A percentile compares a stretch with the other conserved stretches of the same genome.
Conservation (phyloP, 306 rosid genomes). For the Vachellia collinsii region DNA sequence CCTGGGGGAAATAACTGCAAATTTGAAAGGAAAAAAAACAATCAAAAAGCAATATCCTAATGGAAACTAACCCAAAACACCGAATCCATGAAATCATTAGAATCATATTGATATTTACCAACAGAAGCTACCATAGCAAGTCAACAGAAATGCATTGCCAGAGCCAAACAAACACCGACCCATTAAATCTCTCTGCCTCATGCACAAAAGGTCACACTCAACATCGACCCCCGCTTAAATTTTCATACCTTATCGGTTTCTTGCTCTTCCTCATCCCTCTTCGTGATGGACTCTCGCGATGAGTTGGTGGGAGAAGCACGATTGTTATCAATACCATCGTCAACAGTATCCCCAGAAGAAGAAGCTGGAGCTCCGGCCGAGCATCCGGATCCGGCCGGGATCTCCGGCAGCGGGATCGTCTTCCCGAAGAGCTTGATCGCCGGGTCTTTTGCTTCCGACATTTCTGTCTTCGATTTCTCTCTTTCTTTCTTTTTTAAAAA, state of each 20-base stretch:
- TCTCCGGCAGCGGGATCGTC: constrained; percentile 58
- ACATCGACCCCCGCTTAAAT: background rate
- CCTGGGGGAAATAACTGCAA: background rate
- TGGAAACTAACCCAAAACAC: constrained; percentile 22
- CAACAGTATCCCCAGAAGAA: constrained; percentile 1
- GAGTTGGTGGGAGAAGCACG: constrained; percentile 20
- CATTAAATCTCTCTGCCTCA: background rate
- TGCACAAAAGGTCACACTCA: background rate
- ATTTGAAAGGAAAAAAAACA: constrained; percentile 21
- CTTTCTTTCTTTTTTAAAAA: background rate
- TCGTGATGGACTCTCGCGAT: constrained; percentile 22
- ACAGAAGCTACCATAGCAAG: constrained; percentile 17
- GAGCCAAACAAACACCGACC: constrained; percentile 9
- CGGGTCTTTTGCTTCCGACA: constrained; percentile 56
- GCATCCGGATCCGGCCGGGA: background rate
- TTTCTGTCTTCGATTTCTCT: constrained; percentile 27
- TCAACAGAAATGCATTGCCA: constrained; percentile 24
- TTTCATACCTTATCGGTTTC: constrained; percentile 23
- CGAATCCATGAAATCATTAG: constrained; percentile 16
- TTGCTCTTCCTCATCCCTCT: constrained; percentile 41
- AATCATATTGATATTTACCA: constrained; percentile 3
- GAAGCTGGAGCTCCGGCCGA: constrained; percentile 1
- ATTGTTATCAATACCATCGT: constrained; percentile 14
- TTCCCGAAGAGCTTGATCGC: constrained; percentile 66
- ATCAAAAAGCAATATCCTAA: constrained; percentile 9